A percentile compares a stretch with the other conserved stretches of the same genome.
Evolutionary conservation across 495 filamentous ascomycete species (phyloP).

Genomic region (Penicillium subrubescens): DNA sequence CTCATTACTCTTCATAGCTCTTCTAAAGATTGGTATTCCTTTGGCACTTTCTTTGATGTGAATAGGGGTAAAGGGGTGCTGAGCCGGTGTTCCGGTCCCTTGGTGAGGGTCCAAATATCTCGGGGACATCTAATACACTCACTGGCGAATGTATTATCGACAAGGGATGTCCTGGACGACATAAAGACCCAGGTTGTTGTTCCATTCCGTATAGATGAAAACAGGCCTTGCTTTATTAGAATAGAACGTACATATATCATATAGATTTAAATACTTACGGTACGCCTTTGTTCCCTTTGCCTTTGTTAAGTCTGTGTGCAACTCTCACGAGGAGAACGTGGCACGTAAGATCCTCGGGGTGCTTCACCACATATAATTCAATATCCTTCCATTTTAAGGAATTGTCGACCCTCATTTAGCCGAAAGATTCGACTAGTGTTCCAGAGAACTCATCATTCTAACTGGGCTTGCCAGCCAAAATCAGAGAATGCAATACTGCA

Average conservation of each 20-base stretch:
- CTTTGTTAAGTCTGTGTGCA: slow-evolving; percentile 27
- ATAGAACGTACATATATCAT: background rate
- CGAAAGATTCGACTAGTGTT: slow-evolving; percentile 20
- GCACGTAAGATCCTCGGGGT: slow-evolving; percentile 20
- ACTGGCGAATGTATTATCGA: slow-evolving; percentile 20
- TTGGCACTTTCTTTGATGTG: slow-evolving; percentile 24
- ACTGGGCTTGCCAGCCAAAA: slow-evolving; percentile 16
- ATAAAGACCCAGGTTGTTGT: slow-evolving; percentile 29
- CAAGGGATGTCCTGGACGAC: slow-evolving; percentile 25
- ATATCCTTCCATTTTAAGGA: slow-evolving; percentile 31
- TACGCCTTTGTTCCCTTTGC: slow-evolving; percentile 23
- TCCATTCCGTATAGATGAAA: slow-evolving; percentile 27
- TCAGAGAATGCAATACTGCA: slow-evolving; percentile 19
- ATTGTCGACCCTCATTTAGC: slow-evolving; percentile 26
- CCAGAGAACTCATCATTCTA: too few relatives aligned
- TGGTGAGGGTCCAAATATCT: slow-evolving; percentile 23
- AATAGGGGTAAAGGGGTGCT: slow-evolving; percentile 28
- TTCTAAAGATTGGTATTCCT: slow-evolving; percentile 15
- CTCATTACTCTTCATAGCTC: background rate
- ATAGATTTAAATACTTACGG: slow-evolving; percentile 13
- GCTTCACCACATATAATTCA: slow-evolving; percentile 27
- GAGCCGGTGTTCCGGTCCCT: slow-evolving; percentile 21
- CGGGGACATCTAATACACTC: slow-evolving; percentile 18
- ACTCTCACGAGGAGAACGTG: slow-evolving; percentile 29
- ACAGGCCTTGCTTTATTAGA: slow-evolving; percentile 10